A percentile compares a stretch with the other conserved stretches of the same genome.
Evolutionary conservation across 2,329 filamentous ascomycete species (phyloP).

Genomic region (Biscogniauxia marginata): DNA sequence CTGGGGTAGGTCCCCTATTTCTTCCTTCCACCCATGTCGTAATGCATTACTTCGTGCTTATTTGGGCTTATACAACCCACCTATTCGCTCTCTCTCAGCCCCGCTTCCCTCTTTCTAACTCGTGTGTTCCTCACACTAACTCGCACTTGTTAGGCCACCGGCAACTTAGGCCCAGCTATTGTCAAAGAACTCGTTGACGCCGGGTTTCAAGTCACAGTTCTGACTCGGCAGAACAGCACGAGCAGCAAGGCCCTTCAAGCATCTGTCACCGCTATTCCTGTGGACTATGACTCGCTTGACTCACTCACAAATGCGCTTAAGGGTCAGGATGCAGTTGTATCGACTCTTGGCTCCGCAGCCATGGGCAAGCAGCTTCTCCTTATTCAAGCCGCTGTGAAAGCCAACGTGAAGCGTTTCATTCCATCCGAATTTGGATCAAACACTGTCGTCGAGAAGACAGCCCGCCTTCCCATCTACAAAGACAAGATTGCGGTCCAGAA

Average conservation of each 20-base stretch:
- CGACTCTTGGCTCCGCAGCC: constrained; percentile 38
- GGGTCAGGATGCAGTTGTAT: constrained; percentile 57
- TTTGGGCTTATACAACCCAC: neutral
- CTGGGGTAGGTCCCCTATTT: constrained; percentile 16
- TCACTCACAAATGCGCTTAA: constrained; percentile 50
- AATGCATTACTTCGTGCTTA: neutral
- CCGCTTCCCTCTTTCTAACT: no score
- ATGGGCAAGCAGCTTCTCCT: constrained; percentile 47
- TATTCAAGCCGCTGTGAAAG: constrained; percentile 57
- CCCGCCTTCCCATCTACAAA: constrained; percentile 18
- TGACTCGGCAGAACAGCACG: constrained; percentile 47
- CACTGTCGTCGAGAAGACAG: constrained; percentile 22
- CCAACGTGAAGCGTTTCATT: constrained; percentile 61
- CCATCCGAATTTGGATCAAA: constrained; percentile 55
- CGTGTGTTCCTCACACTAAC: neutral
- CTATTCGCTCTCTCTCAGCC: no score
- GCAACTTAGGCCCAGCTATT: constrained; percentile 37
- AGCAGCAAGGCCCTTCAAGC: constrained; percentile 29
- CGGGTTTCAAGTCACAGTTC: constrained; percentile 50
- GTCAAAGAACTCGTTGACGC: constrained; percentile 36
- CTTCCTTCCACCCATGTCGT: neutral
- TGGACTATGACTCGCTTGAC: constrained; percentile 45
- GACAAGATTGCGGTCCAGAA: constrained; percentile 16
- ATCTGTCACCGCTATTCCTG: constrained; percentile 41
- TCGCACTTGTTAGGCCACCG: constrained; percentile 6